Percentiles rank a stretch among this genome's conserved stretches.
These are phyloP conservation scores for Cryptomeria japonica DNA, from an alignment of 75 land plant species.

Conservation along the genomic window DNA sequence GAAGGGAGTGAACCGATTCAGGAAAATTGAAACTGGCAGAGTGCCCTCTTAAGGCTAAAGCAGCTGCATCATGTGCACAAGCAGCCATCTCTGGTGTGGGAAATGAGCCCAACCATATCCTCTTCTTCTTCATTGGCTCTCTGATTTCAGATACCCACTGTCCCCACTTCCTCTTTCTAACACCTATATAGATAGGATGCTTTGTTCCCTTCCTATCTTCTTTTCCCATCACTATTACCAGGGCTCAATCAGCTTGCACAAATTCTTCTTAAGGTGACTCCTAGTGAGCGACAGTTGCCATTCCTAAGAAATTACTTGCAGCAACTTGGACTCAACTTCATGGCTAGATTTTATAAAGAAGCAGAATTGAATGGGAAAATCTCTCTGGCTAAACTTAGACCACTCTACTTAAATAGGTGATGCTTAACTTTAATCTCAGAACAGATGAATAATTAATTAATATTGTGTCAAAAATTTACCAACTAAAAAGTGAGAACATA, in stretches of 20 bases:
- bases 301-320: no score
- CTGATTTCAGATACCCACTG: constrained; percentile 40
- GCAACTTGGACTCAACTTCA: no score
- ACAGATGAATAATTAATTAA: no score
- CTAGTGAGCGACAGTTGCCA: no score
- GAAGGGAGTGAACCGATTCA: not conserved
- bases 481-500: no score
- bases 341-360: no score
- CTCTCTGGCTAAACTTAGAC: no score
- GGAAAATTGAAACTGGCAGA: constrained; percentile 22
- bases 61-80: constrained; percentile 30
- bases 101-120: constrained; percentile 41
- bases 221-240: not conserved
- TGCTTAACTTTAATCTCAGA: no score
- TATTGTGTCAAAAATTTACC: no score
- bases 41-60: constrained; percentile 15
- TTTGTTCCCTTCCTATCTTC: not conserved
- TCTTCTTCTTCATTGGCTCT: constrained; percentile 20
- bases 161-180: constrained; percentile 28
- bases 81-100: constrained; percentile 35
- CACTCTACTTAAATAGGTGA: no score
- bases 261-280: not conserved
- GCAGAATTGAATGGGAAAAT: no score
- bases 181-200: constrained; percentile 33
- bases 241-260: not conserved